A percentile compares a stretch with the other conserved stretches of the same genome.
phyloP scores from a whole-genome alignment of 2,329 filamentous ascomycete species.

The Dactylella cylindrospora region DNA sequence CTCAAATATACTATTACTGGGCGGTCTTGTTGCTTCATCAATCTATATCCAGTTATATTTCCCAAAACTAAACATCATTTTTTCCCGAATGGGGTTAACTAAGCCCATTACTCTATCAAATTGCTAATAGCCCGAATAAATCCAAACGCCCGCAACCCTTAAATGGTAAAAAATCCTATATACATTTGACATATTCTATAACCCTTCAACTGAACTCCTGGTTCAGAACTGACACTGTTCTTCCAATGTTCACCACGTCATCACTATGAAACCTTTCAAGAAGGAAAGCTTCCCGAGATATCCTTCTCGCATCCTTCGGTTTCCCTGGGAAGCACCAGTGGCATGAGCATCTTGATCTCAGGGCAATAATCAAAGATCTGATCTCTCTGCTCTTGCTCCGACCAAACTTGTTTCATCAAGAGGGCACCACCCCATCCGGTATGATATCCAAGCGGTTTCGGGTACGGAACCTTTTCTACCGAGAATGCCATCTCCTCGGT shows the following conservation, averaged over 20 bases:
- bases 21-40: too few relatives aligned
- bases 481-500: constrained; percentile 57
- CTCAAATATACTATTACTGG: too few relatives aligned
- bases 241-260: not conserved
- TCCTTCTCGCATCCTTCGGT: constrained; percentile 16
- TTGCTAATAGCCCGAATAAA: too few relatives aligned
- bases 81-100: too few relatives aligned
- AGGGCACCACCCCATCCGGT: constrained; percentile 57
- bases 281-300: constrained; percentile 10
- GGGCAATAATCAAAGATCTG: constrained; percentile 63
- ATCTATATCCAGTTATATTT: too few relatives aligned
- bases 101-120: too few relatives aligned
- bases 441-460: constrained; percentile 63
- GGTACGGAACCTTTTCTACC: constrained; percentile 57
- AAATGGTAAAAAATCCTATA: too few relatives aligned
- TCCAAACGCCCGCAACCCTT: too few relatives aligned
- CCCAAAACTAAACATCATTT: too few relatives aligned
- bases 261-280: too few relatives aligned
- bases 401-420: constrained; percentile 58
- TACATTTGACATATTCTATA: too few relatives aligned
- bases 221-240: not conserved
- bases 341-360: constrained; percentile 61
- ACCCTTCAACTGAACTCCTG: not conserved
- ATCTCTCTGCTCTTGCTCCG: constrained; percentile 55
- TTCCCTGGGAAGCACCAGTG: constrained; percentile 57